Conservation (phyloP, 139 green algal genomes). For the Coccomyxa sp. region DNA sequence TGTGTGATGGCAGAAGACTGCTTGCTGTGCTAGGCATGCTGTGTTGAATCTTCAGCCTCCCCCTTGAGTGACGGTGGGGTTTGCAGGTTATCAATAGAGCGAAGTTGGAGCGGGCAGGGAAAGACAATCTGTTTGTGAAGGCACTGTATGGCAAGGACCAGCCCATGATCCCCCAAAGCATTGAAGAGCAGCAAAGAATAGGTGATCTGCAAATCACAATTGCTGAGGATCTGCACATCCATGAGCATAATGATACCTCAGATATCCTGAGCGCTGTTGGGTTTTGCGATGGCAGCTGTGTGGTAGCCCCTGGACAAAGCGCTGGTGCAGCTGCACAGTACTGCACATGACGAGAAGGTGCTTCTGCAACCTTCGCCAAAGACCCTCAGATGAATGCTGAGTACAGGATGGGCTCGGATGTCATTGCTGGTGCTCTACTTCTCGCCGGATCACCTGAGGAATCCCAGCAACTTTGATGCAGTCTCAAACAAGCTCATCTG, state of each 20-base stretch:
- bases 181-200: conserved; percentile 24
- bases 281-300: neutral
- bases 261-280: neutral
- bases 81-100: conserved; percentile 27
- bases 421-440: conserved; percentile 81
- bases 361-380: neutral
- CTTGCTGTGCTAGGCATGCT: too few species aligned
- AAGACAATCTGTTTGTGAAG: conserved; percentile 12
- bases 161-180: conserved; percentile 10
- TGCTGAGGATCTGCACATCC: neutral
- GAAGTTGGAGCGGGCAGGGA: conserved; percentile 13
- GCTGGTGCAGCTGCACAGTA: neutral
- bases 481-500: conserved; percentile 61
- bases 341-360: neutral
- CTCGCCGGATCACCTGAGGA: conserved; percentile 45
- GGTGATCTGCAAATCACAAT: conserved; percentile 9
- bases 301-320: neutral
- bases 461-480: conserved; percentile 56
- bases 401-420: conserved; percentile 72
- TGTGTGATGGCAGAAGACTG: too few species aligned
- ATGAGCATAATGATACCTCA: neutral
- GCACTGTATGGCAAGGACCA: conserved; percentile 14
- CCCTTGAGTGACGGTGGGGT: too few species aligned
- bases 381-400: neutral
- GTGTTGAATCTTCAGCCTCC: too few species aligned